Evolutionary conservation across 768 basidiomycete genomes (phyloP).

Genomic region (Arthromyces matolae): DNA sequence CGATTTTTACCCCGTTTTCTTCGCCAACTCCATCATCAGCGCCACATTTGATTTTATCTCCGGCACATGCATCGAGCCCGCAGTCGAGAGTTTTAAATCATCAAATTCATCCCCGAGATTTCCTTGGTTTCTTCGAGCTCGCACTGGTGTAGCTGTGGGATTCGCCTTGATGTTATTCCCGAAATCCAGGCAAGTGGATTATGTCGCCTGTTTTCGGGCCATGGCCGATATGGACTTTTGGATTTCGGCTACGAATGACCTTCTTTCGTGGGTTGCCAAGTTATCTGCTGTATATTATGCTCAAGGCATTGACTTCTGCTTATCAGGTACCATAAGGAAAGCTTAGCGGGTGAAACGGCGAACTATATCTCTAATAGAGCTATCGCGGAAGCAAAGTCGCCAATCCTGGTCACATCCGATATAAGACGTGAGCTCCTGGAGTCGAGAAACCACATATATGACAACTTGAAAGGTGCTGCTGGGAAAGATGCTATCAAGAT

Average conservation of each 20-base stretch:
- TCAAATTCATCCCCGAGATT: conserved; percentile 2
- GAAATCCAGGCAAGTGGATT: conserved; percentile 5
- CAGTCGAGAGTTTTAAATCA: conserved; percentile 1
- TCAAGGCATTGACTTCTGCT: too few relatives aligned
- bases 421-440: conserved; percentile 10
- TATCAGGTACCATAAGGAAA: conserved; percentile 18
- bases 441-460: background rate
- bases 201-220: conserved; percentile 10
- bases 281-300: background rate
- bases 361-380: conserved; percentile 14
- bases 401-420: conserved; percentile 9
- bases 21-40: conserved; percentile 13
- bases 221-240: conserved; percentile 17
- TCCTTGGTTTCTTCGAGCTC: conserved; percentile 18
- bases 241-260: conserved; percentile 11
- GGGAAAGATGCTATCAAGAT: background rate
- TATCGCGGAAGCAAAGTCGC: conserved; percentile 1
- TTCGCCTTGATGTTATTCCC: conserved; percentile 12
- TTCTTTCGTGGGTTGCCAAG: conserved; percentile 15
- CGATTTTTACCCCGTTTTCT: conserved; percentile 13
- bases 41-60: conserved; percentile 17
- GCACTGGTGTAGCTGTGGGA: conserved; percentile 12
- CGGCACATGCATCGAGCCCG: conserved; percentile 13
- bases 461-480: background rate
- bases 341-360: conserved; percentile 14